Evolutionary conservation across 2,329 filamentous ascomycete genomes (phyloP), one percentile per base, ranked within the genome.

Genomic region (Aspergillus tubingensis): DNA sequence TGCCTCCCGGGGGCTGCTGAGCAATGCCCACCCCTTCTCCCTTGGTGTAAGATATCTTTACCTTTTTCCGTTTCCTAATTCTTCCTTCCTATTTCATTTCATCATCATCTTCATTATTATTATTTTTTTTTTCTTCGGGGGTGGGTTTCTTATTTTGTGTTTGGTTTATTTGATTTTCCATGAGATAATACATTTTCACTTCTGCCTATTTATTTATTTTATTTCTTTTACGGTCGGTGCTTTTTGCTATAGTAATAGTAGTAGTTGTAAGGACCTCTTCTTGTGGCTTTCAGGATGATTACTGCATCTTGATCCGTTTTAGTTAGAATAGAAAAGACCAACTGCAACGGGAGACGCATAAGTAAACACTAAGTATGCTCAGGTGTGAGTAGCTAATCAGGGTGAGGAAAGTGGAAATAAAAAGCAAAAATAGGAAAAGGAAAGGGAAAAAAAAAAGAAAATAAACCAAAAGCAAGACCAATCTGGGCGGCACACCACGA

Each of bases 11-110:
- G 41, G 61, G 38, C 57, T 63, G 61, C 57, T 66, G 60, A 67
- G 65, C 63, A 67, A 68, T 68, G 66, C 62, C 65, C 36, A 39
- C 62, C 66, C 67, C 65, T 56, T 56, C 52, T 56, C 58, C 62
- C 60, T 62, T 60, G 62, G 58, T 53, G 60, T 59, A 32, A 23
- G 39, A 54, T 44, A 44, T 54, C 53, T 49, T 52, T 54, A n/a
- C 54, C 63, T 63, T 62, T 63, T 67, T 60, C 61, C 65, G 61
- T 57, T 54, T 54, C 56, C 15, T 54, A 59, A 38, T 54, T 32
- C 25, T 36, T 39, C 57, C 56, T 53, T 47, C 32, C 32, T 36
- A 36, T 36, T 36, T 13, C 32, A 36, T 36, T 13, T 36, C 32
- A 36, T 13, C 10, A 25, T 44, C 5, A 38, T 50, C 44, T 3